Evolutionary conservation across 73 alveolate genomes (phyloP), one percentile per base, ranked within the genome.

Genomic region (Breviolum minutum): DNA sequence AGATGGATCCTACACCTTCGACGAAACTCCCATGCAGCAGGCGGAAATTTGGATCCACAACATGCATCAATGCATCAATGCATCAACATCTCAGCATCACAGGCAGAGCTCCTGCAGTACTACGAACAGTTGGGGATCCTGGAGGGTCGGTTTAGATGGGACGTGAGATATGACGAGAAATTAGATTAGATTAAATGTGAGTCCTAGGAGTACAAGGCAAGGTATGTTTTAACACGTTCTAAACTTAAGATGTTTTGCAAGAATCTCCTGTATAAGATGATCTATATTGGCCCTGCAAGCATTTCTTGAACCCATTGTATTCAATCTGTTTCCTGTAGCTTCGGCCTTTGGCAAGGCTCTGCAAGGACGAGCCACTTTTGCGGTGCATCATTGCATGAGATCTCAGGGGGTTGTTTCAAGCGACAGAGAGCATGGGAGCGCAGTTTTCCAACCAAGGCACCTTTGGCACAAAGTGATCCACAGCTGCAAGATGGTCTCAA

Each of bases 291-390:
- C 54, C 54, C 54, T 40, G 54, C 54, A 40, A 40, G 54, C 54
- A 40, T 40, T 40, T 40, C 54, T 40, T 40, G 54, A 40, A 40
- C 54, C 3, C 54, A 2, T 40, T 40, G 54, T 40, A 3, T 40
- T 40, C 54, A 40, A 7, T 13, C 10, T 48, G 85, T n/a, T 74
- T 17, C 30, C 30, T 74, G 29, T 48, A 17, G 85, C 85, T 74
- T 7, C 48, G 87, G 64, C 64, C 85, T 74, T 7, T 48, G 87
- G 64, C 64, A 63, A 87, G 95, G 95, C 64, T 87, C 8, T 87
- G 95, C 95, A 32, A 87, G 83, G 83, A 68, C 32, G 95, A 87
- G 61, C 95, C 95, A 19, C 95, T 87, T 20, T 40, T 87, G 54
- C 74, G 82, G 82, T 87, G 95, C 22, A 70, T 87, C 95, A 87